Percentiles rank a stretch among this genome's conserved stretches.
Evolutionary conservation across 441 rosid species (phyloP).

Genomic region (Erysimum pusillum): DNA sequence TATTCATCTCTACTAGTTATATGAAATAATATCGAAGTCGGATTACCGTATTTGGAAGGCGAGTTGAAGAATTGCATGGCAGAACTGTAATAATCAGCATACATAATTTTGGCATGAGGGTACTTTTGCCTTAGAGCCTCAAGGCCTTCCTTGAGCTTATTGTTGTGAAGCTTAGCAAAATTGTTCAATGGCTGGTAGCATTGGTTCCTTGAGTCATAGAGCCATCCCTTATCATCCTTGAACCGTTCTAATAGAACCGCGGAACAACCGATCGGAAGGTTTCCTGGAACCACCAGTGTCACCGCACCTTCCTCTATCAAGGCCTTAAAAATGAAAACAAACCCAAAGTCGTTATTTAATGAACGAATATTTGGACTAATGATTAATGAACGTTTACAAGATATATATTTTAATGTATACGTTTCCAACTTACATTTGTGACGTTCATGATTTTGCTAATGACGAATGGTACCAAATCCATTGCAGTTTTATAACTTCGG

Average conservation of each 20-base stretch:
- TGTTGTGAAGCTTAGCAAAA: constrained; percentile 61
- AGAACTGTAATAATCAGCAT: constrained; percentile 78
- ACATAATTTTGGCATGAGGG: constrained; percentile 63
- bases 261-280: constrained; percentile 71
- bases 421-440: constrained; percentile 53
- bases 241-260: constrained; percentile 60
- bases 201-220: constrained; percentile 59
- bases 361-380: not conserved
- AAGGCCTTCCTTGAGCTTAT: constrained; percentile 56
- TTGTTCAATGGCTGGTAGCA: constrained; percentile 59
- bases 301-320: constrained; percentile 80
- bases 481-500: constrained; percentile 52
- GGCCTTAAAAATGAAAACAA: constrained; percentile 40
- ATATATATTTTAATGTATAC: not conserved
- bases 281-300: constrained; percentile 76
- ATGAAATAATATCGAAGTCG: not conserved
- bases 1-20: not conserved
- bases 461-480: constrained; percentile 59
- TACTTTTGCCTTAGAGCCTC: constrained; percentile 53
- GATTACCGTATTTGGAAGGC: constrained; percentile 63
- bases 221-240: constrained; percentile 41
- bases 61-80: constrained; percentile 58
- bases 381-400: not conserved
- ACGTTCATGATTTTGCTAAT: constrained; percentile 60
- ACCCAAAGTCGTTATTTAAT: not conserved